Base-by-base conservation (phyloP, 2,329 filamentous ascomycete genomes). In the Aspergillus versicolor region DNA sequence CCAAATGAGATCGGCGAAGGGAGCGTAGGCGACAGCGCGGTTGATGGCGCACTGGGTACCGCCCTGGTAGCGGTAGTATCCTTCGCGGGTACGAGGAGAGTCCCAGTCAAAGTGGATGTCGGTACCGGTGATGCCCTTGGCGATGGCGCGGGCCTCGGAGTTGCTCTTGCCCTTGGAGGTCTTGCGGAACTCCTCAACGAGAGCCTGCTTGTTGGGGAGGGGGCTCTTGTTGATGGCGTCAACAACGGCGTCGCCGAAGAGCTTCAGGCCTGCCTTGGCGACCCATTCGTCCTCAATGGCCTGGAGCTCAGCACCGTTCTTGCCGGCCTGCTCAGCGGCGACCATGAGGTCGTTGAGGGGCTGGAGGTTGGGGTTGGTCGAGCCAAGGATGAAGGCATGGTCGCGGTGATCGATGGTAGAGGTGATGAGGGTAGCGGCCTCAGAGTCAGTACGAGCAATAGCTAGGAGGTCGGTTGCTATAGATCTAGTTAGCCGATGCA, bases 21-120 rank as follows among this genome's bases (percentile, higher is more conserved):
- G 93, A 0, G 91, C 93, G 72, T 95, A 97, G 5, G 93, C 91
- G 57, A 96, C 79, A 34, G 92, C 93, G 47, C 93, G 87, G 82
- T 94, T 95, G 73, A 97, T 81, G 59, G 92, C 92, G 74, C 90
- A 96, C 75, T 92, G 88, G 70, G 90, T 96, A 58, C 94, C 94
- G 59, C 94, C 94, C 76, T 91, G 84, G 73, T 97, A 88, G 61
- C 94, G 84, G 82, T 96, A 97, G 84, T 88, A 99, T 12, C 94
- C 94, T 80, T 99, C 94, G 53, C 94, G 84, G 19, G 94, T 97
- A 60, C 94, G 83, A 21, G 94, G 88, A n/a, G 88, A 81, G 57
- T 97, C 92, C 94, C 94, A 99, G 81, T 99, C 87, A 79, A 94
- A 99, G 83, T 86, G 87, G 69, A 97, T 81, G 64, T 96, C 91